Evolutionary conservation across 2,329 filamentous ascomycete species (phyloP).

Genomic region (Hypomyces rosellus): DNA sequence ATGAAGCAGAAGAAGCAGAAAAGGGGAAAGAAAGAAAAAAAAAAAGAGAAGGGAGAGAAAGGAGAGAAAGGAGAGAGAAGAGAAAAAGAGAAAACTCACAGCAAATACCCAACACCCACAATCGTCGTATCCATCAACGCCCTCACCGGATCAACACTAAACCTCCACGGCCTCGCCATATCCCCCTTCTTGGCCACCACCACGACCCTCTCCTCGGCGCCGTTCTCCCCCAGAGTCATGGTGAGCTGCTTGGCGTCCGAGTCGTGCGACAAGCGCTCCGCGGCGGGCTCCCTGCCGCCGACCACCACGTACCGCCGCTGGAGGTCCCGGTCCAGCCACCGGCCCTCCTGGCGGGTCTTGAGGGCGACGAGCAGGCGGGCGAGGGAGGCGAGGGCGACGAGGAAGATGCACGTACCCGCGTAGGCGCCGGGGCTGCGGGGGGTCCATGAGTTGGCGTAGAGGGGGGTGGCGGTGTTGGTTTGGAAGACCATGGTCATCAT

Average conservation of each 20-base stretch:
- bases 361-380: constrained; percentile 66
- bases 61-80: neutral
- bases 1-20: too few relatives aligned
- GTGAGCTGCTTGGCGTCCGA: constrained; percentile 58
- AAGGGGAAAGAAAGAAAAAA: too few relatives aligned
- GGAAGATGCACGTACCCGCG: constrained; percentile 86
- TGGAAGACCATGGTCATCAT: constrained; percentile 56
- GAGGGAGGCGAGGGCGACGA: constrained; percentile 66
- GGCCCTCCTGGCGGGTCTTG: constrained; percentile 55
- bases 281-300: constrained; percentile 53
- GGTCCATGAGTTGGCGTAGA: constrained; percentile 64
- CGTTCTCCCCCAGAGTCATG: constrained; percentile 65
- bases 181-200: constrained; percentile 56
- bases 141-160: constrained; percentile 71
- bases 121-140: constrained; percentile 65
- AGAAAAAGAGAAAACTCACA: constrained; percentile 53
- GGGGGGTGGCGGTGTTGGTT: constrained; percentile 40
- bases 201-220: constrained; percentile 72
- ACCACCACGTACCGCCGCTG: constrained; percentile 73
- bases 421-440: constrained; percentile 65
- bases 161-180: constrained; percentile 64
- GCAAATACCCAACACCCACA: constrained; percentile 73
- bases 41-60: neutral
- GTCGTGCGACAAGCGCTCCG: constrained; percentile 53
- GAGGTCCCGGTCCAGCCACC: constrained; percentile 66